These are phyloP conservation scores for Chenopodium quinoa DNA, from an alignment of 148 eudicot genomes.

Conservation along the genomic window DNA sequence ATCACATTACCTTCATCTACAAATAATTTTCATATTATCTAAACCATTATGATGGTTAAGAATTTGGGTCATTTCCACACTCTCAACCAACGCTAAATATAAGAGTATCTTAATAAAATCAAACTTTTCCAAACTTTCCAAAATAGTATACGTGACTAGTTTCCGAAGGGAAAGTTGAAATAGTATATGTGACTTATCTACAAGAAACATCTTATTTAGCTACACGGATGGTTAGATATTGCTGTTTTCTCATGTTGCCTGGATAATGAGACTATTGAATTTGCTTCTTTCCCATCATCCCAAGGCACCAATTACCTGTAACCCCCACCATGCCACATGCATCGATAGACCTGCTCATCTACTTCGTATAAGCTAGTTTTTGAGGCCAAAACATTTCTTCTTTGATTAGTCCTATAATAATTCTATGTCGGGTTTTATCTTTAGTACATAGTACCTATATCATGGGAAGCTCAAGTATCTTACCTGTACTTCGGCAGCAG, in stretches of 20 bases:
- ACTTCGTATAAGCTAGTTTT: not conserved
- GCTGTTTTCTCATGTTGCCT: not conserved
- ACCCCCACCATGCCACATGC: not conserved
- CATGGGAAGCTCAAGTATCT: slow-evolving; percentile 9
- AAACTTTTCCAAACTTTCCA: not conserved
- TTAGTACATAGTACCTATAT: no score
- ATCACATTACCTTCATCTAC: not conserved
- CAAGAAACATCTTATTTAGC: not conserved
- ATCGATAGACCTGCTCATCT: no score
- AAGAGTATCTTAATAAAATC: not conserved
- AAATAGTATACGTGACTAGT: not conserved
- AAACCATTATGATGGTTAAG: not conserved
- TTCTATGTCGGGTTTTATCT: not conserved
- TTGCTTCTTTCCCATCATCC: no score
- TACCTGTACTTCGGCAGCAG: slow-evolving; percentile 76
- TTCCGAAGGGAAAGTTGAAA: no score
- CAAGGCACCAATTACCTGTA: not conserved
- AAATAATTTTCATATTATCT: not conserved
- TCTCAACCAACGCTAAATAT: not conserved
- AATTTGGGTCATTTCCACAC: not conserved
- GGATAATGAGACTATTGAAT: no score
- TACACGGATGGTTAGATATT: not conserved
- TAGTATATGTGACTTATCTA: no score
- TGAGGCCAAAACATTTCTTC: not conserved
- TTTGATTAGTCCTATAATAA: not conserved